Percentiles rank a stretch among this genome's conserved stretches.
These are phyloP conservation scores for Rhynchospora tenuis DNA, from an alignment of 176 grass and related monocot species.

Conservation along the genomic window DNA sequence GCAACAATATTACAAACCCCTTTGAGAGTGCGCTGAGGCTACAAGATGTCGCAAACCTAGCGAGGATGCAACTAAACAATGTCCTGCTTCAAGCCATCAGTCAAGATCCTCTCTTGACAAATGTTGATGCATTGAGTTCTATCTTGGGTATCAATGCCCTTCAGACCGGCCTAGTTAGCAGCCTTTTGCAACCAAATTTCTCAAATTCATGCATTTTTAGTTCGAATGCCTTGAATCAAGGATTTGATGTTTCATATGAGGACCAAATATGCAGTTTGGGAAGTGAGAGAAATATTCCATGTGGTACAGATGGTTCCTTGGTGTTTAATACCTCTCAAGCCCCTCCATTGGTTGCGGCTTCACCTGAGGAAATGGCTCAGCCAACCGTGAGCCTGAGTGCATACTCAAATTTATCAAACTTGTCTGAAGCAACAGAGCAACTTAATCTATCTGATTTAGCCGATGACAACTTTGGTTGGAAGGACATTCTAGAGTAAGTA, in stretches of 20 bases:
- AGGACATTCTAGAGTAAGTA: not conserved
- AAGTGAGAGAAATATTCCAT: not conserved
- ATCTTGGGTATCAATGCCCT: not conserved
- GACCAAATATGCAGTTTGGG: not conserved
- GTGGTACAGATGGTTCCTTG: not conserved
- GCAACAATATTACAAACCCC: not conserved
- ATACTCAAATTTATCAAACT: not conserved
- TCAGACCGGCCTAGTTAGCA: not conserved
- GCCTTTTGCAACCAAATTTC: not conserved
- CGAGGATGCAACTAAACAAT: not conserved
- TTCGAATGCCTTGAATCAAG: not conserved
- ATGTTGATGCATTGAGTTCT: constrained; percentile 3
- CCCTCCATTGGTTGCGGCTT: constrained; percentile 1
- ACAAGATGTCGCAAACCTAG: not conserved
- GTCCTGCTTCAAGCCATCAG: not conserved
- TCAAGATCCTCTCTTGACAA: not conserved
- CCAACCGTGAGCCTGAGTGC: not conserved
- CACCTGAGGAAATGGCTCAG: not conserved
- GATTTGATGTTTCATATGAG: not conserved
- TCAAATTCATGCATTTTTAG: not conserved
- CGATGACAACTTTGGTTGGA: not conserved
- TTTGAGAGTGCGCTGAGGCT: not conserved
- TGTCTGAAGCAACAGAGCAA: not conserved
- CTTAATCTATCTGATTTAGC: not conserved
- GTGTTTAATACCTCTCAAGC: not conserved